Evolutionary conservation across 306 rosid species (phyloP).

Genomic region (Trifolium pratense): DNA sequence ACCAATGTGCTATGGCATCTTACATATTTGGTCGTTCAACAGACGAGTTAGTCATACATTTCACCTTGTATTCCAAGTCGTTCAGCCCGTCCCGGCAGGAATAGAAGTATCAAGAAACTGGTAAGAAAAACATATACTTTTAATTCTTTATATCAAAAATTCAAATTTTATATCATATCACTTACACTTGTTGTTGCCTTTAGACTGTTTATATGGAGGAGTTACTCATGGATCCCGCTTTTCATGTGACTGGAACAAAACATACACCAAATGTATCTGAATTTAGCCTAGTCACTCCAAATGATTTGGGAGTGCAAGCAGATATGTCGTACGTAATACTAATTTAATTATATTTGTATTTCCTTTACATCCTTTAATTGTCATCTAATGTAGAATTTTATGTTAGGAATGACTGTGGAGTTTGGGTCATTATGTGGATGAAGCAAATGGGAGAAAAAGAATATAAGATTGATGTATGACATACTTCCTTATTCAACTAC

Average conservation of each 20-base stretch:
- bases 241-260: background rate
- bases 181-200: too few species aligned
- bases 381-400: background rate
- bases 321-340: background rate
- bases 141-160: too few species aligned
- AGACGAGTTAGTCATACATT: too few species aligned
- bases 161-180: too few species aligned
- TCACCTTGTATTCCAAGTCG: too few species aligned
- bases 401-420: conserved; percentile 4
- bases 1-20: too few species aligned
- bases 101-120: background rate
- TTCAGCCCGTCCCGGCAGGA: background rate
- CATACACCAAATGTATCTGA: background rate
- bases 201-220: background rate
- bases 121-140: background rate
- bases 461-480: too few species aligned
- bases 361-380: background rate
- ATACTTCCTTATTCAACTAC: too few species aligned
- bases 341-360: background rate
- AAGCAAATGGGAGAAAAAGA: background rate
- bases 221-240: background rate
- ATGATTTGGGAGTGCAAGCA: background rate
- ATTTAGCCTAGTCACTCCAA: background rate
- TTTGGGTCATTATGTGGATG: background rate
- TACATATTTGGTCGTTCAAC: too few species aligned